Percentiles rank a stretch among this genome's conserved stretches.
phyloP scores from a whole-genome alignment of 495 filamentous ascomycete genomes.

The Letharia lupina region DNA sequence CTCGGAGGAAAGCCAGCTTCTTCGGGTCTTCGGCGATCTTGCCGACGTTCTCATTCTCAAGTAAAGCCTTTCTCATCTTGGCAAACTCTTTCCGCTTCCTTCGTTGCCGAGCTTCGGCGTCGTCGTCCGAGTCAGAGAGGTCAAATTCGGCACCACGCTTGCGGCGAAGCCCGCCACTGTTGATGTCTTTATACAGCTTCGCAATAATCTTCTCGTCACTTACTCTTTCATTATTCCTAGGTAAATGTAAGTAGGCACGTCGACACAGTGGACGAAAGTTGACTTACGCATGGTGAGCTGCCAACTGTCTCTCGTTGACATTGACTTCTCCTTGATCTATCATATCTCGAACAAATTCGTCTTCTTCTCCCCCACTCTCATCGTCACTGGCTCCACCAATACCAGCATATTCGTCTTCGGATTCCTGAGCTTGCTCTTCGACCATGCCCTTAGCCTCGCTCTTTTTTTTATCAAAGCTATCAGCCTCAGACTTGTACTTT shows the following conservation, averaged over 20 bases:
- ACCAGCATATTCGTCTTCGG: slow-evolving; percentile 96
- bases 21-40: slow-evolving; percentile 88
- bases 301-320: slow-evolving; percentile 69
- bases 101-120: slow-evolving; percentile 62
- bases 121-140: slow-evolving; percentile 81
- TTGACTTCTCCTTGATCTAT: slow-evolving; percentile 77
- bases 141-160: slow-evolving; percentile 67
- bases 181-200: slow-evolving; percentile 87
- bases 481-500: slow-evolving; percentile 37
- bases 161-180: slow-evolving; percentile 72
- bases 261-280: not conserved
- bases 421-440: slow-evolving; percentile 91
- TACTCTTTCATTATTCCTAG: slow-evolving; percentile 55
- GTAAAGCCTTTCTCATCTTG: slow-evolving; percentile 80
- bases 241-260: slow-evolving; percentile 21
- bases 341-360: slow-evolving; percentile 68
- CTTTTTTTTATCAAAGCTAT: slow-evolving; percentile 71
- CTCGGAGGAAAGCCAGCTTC: slow-evolving; percentile 77
- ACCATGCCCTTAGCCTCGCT: slow-evolving; percentile 83
- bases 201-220: slow-evolving; percentile 76
- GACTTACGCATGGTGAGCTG: slow-evolving; percentile 82
- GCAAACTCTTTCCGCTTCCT: slow-evolving; percentile 82
- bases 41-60: slow-evolving; percentile 83
- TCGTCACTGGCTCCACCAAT: slow-evolving; percentile 87
- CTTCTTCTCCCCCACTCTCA: slow-evolving; percentile 64